phyloP scores from a whole-genome alignment of 2,329 filamentous ascomycete genomes.

The Graphilbum fragrans region DNA sequence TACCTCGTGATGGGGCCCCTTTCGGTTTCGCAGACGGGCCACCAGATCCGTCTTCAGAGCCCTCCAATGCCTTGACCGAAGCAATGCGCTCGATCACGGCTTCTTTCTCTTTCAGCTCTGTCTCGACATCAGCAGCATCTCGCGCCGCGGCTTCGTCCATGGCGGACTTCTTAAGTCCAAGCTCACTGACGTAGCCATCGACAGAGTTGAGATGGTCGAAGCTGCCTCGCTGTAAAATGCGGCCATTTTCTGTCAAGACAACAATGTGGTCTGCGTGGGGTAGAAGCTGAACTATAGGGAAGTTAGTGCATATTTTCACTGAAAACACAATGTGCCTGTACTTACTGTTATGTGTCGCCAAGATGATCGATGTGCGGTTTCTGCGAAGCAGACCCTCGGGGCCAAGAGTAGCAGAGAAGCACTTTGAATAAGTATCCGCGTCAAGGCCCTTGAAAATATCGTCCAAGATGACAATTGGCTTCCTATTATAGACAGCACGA shows the following conservation, averaged over 20 bases:
- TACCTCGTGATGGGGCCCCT: conserved; percentile 1
- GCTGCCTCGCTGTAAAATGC: conserved; percentile 6
- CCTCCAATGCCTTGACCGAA: conserved; percentile 3
- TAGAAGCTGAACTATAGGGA: conserved; percentile 7
- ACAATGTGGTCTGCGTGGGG: conserved; percentile 7
- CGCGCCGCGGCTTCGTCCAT: conserved; percentile 5
- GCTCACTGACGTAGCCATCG: neutral
- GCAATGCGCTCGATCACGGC: conserved; percentile 4
- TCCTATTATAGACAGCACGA: conserved; percentile 27
- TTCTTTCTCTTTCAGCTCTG: conserved; percentile 6
- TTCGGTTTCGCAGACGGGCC: neutral
- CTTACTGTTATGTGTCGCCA: conserved; percentile 9
- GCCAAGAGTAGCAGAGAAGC: conserved; percentile 4
- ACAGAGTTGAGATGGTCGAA: conserved; percentile 7
- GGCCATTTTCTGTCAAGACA: conserved; percentile 6
- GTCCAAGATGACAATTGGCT: conserved; percentile 8
- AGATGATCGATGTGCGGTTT: conserved; percentile 4
- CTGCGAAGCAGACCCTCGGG: conserved; percentile 5
- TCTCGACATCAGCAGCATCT: conserved; percentile 5
- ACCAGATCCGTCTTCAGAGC: too few species aligned
- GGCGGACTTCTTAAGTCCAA: conserved; percentile 5
- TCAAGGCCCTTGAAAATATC: conserved; percentile 9
- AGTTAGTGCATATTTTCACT: too few species aligned
- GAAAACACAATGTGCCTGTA: too few species aligned
- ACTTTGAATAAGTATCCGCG: conserved; percentile 6